Evolutionary conservation across 495 filamentous ascomycete genomes (phyloP), one percentile per base, ranked within the genome.

Genomic region (Podospora tetraspora): DNA sequence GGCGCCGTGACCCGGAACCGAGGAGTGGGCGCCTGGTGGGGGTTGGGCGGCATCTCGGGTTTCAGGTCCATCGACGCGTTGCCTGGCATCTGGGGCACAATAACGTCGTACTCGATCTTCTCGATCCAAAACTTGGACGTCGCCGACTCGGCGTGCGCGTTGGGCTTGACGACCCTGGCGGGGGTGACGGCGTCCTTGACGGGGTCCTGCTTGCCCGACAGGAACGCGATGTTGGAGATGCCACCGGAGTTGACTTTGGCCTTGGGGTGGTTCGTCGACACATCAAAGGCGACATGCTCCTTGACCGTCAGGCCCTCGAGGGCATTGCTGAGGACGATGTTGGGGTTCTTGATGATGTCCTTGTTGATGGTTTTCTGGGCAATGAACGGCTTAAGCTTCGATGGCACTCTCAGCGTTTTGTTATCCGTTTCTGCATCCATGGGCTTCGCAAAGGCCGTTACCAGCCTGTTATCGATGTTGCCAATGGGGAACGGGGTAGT

Each of bases 1-100:
- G 62, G 62, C 37, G 62, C 62, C 34, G 37, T 64, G 62, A 64
- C n/a, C 32, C 11, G n/a, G 62, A 64, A 64, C 62, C 19, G 6
- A 6, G 62, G 62, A 16, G 62, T 64, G n/a, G 62, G 62, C 21
- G 62, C 24, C 19, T 62, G 30, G 62, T 64, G 32, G 13, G 12
- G 30, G 30, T 10, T 5, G 32, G 3, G 37, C 4, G 30, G 22
- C 32, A 25, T 30, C 30, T 8, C 37, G 62, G 62, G 62, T n/a
- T 13, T 22, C 37, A 57, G 30, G 12, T 23, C 30, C 4, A 64
- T 27, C 32, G 37, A 13, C 10, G 22, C 62, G 2, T 23, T 32
- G 6, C 22, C 30, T 6, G 12, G 5, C 32, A 64, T 1, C 11
- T 64, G 6, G 62, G 62, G 62, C 22, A 29, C 37, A 10, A 34